These are phyloP conservation scores for Zostera marina DNA, from an alignment of 116 monocot genomes.

Conservation along the genomic window DNA sequence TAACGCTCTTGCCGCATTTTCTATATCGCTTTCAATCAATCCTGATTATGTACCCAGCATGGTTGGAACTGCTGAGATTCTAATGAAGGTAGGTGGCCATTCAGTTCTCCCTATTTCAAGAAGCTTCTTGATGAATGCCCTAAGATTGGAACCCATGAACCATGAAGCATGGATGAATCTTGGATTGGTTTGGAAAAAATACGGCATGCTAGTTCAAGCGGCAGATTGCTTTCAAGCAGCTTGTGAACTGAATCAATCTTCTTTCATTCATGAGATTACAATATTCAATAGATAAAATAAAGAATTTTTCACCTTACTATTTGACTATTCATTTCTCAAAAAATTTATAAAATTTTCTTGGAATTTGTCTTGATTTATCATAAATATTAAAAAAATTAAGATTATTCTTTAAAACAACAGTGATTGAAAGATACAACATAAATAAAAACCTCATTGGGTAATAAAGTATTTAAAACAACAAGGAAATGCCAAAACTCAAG, in stretches of 20 bases:
- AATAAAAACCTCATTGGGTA: too few relatives aligned
- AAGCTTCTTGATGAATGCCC: slow-evolving; percentile 61
- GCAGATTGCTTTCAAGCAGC: slow-evolving; percentile 83
- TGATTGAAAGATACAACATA: too few relatives aligned
- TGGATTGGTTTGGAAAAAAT: slow-evolving; percentile 31
- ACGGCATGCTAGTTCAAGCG: slow-evolving; percentile 46
- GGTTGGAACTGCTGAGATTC: slow-evolving; percentile 34
- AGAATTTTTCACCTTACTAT: too few relatives aligned
- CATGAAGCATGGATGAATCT: slow-evolving; percentile 66
- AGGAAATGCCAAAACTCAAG: background rate
- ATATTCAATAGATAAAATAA: slow-evolving; percentile 5
- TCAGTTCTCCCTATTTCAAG: slow-evolving; percentile 30
- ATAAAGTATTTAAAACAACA: background rate
- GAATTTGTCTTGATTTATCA: too few relatives aligned
- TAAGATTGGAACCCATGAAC: slow-evolving; percentile 43
- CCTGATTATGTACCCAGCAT: slow-evolving; percentile 62
- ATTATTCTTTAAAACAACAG: too few relatives aligned
- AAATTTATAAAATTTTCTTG: too few relatives aligned
- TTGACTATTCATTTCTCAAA: too few relatives aligned
- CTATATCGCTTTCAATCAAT: slow-evolving; percentile 46
- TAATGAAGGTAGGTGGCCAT: slow-evolving; percentile 22
- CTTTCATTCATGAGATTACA: slow-evolving; percentile 32
- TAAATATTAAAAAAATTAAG: too few relatives aligned
- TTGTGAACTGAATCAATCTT: slow-evolving; percentile 43
- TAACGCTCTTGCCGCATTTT: slow-evolving; percentile 42